Evolutionary conservation across 345 rosid species (phyloP).

Genomic region (Brassica nigra): DNA sequence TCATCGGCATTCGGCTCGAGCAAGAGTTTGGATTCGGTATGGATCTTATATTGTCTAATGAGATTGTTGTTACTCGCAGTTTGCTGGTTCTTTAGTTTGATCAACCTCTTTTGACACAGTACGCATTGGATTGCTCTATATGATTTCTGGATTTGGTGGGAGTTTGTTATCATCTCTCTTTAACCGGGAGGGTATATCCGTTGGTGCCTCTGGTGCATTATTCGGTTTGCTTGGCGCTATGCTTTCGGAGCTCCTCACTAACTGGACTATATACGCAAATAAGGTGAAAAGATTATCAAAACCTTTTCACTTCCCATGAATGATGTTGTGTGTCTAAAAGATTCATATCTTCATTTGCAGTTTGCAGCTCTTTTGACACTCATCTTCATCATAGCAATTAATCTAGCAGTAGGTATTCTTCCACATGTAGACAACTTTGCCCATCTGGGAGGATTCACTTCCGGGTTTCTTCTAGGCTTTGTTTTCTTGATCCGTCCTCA

Average conservation of each 20-base stretch:
- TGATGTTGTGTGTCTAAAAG: constrained; percentile 25
- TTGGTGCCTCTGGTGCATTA: constrained; percentile 98
- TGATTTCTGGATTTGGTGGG: constrained; percentile 89
- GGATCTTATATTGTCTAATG: not conserved
- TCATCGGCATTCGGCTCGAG: constrained; percentile 92
- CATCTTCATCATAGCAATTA: constrained; percentile 62
- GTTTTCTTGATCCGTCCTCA: constrained; percentile 85
- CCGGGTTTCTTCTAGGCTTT: constrained; percentile 96
- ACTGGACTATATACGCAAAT: constrained; percentile 91
- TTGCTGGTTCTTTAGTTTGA: not conserved
- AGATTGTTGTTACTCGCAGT: too few species aligned
- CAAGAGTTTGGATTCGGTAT: constrained; percentile 96
- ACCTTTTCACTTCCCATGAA: not conserved
- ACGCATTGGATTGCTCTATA: constrained; percentile 78
- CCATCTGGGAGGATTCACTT: constrained; percentile 86
- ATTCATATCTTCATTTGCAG: constrained; percentile 47
- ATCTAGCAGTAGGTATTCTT: constrained; percentile 82
- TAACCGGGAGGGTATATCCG: constrained; percentile 77
- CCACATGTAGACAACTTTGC: constrained; percentile 99
- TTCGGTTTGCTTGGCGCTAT: constrained; percentile 95
- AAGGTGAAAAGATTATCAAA: constrained; percentile 50
- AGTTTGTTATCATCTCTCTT: constrained; percentile 84
- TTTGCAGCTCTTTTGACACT: constrained; percentile 87
- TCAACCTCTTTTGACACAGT: constrained; percentile 57
- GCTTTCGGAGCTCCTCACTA: constrained; percentile 92